phyloP scores from a whole-genome alignment of 169 alveolate genomes.

The Theileria annulata region DNA sequence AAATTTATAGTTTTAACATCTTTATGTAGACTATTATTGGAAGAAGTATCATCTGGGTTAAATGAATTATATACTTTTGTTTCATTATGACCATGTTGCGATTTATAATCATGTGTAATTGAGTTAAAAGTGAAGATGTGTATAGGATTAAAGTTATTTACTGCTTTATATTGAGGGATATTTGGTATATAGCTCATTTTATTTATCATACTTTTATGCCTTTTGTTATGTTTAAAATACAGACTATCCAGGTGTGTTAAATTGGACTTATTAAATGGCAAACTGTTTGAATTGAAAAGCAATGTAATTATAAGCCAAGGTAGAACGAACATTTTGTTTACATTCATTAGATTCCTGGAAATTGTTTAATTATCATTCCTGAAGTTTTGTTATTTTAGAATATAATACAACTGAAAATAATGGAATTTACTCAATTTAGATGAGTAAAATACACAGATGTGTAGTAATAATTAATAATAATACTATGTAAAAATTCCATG shows the following conservation, averaged over 20 bases:
- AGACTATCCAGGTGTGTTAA: constrained; percentile 22
- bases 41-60: background rate
- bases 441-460: background rate
- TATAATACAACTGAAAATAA: background rate
- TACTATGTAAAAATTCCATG: background rate
- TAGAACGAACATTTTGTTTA: background rate
- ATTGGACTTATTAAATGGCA: background rate
- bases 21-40: background rate
- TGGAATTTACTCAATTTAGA: background rate
- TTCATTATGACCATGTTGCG: background rate
- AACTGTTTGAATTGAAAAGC: background rate
- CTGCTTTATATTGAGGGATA: background rate
- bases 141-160: background rate
- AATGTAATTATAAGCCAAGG: background rate
- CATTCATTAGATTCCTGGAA: background rate
- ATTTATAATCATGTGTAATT: background rate
- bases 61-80: background rate
- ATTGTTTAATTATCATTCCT: background rate
- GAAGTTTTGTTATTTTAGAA: background rate
- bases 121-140: background rate
- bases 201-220: background rate
- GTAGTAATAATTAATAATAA: background rate
- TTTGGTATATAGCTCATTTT: background rate
- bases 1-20: background rate
- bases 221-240: constrained; percentile 14